Evolutionary conservation across 257 asterid genomes (phyloP).

Genomic region (Petunia secreta): DNA sequence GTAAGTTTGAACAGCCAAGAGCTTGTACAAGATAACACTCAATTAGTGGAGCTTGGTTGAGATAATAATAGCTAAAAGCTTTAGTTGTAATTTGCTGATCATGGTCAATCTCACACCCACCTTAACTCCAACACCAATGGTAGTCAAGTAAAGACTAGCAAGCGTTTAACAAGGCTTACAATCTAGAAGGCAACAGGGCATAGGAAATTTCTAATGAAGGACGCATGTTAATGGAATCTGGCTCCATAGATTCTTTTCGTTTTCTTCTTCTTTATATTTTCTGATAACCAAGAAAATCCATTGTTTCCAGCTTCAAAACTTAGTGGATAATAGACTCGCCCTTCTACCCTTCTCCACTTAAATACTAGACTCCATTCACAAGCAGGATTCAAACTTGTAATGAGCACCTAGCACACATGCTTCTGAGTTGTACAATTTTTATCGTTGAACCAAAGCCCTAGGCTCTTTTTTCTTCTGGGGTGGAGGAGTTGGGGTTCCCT

Average conservation of each 20-base stretch:
- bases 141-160: constrained; percentile 11
- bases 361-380: not conserved
- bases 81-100: too few relatives aligned
- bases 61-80: too few relatives aligned
- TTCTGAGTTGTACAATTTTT: not conserved
- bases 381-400: not conserved
- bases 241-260: not conserved
- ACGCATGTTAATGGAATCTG: not conserved
- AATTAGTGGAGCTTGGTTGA: too few relatives aligned
- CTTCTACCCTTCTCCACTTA: not conserved
- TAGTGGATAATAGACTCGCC: not conserved
- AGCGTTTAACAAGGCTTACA: not conserved
- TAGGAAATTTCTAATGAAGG: not conserved
- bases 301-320: not conserved
- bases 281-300: not conserved
- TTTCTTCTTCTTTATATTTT: too few relatives aligned
- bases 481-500: not conserved
- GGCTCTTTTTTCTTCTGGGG: not conserved
- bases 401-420: not conserved
- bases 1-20: too few relatives aligned
- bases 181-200: not conserved
- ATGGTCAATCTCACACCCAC: not conserved
- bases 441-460: not conserved
- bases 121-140: not conserved
- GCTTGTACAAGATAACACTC: too few relatives aligned